A percentile compares a stretch with the other conserved stretches of the same genome.
Conservation (phyloP, 352 stramenopile genomes). For the Phytophthora citrophthora region DNA sequence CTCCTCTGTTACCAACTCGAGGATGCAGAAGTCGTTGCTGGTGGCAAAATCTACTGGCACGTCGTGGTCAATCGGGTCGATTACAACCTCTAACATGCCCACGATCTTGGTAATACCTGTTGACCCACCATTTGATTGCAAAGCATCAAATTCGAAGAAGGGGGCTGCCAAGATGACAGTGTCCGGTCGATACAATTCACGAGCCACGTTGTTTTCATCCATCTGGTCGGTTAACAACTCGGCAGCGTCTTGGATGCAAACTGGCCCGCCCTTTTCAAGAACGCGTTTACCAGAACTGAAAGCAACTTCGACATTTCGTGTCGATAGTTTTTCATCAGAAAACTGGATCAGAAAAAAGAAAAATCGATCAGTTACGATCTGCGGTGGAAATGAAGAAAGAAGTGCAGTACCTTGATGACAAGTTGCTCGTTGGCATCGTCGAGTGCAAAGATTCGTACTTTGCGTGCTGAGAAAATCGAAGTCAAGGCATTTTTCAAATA, state of each 20-base stretch:
- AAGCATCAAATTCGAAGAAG: constrained; percentile 33
- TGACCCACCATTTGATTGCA: constrained; percentile 17
- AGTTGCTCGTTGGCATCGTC: constrained; percentile 48
- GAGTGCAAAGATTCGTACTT: constrained; percentile 69
- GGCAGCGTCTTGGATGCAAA: constrained; percentile 32
- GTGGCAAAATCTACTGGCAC: constrained; percentile 17
- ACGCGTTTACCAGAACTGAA: constrained; percentile 43
- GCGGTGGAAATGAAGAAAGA: not conserved
- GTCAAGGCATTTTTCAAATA: constrained; percentile 65
- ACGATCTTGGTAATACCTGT: constrained; percentile 46
- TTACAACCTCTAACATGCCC: constrained; percentile 70
- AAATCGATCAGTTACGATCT: not conserved
- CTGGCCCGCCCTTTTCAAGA: constrained; percentile 33
- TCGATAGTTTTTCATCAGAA: constrained; percentile 61
- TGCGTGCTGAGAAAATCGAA: constrained; percentile 59
- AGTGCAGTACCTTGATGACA: constrained; percentile 61
- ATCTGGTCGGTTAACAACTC: constrained; percentile 20
- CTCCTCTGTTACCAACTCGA: constrained; percentile 67
- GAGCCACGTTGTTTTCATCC: constrained; percentile 31
- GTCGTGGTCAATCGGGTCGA: constrained; percentile 31
- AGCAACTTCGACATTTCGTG: constrained; percentile 37
- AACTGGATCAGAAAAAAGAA: constrained; percentile 45
- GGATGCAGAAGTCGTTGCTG: constrained; percentile 73
- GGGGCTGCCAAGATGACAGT: constrained; percentile 61
- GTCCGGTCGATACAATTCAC: constrained; percentile 43